A percentile compares a stretch with the other conserved stretches of the same genome.
These are phyloP conservation scores for Phyllostachys edulis DNA, from an alignment of 176 grass and related monocot species.

Conservation along the genomic window DNA sequence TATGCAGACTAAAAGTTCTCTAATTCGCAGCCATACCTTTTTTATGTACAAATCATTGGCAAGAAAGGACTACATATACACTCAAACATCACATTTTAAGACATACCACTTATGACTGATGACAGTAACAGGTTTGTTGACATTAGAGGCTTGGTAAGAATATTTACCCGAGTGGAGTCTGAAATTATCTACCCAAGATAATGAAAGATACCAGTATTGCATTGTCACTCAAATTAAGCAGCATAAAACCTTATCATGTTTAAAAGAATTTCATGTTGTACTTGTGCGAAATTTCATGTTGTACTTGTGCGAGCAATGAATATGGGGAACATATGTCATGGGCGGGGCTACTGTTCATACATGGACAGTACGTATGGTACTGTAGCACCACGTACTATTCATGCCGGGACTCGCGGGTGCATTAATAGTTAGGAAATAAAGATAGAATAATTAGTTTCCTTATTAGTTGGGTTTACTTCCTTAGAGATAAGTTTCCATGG, in stretches of 20 bases:
- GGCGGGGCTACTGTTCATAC: no score
- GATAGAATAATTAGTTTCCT: no score
- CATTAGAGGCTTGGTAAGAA: neutral
- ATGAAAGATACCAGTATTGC: neutral
- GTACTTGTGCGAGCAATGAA: neutral
- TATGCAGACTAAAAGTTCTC: neutral
- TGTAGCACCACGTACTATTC: no score
- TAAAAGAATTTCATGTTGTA: neutral
- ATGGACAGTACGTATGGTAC: no score
- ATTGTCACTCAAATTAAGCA: slow-evolving; percentile 5
- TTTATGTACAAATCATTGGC: neutral
- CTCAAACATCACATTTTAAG: neutral
- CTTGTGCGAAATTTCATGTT: neutral
- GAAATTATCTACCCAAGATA: neutral
- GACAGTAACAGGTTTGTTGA: neutral
- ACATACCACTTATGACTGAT: neutral
- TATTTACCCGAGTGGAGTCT: neutral
- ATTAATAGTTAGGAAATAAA: no score
- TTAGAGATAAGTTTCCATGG: no score
- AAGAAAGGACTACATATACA: neutral
- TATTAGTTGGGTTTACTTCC: no score
- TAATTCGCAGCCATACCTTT: neutral
- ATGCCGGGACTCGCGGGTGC: no score
- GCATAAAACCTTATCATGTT: neutral
- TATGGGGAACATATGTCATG: neutral